Base-by-base conservation (phyloP, 257 asterid species). In the Solanum bulbocastanum region DNA sequence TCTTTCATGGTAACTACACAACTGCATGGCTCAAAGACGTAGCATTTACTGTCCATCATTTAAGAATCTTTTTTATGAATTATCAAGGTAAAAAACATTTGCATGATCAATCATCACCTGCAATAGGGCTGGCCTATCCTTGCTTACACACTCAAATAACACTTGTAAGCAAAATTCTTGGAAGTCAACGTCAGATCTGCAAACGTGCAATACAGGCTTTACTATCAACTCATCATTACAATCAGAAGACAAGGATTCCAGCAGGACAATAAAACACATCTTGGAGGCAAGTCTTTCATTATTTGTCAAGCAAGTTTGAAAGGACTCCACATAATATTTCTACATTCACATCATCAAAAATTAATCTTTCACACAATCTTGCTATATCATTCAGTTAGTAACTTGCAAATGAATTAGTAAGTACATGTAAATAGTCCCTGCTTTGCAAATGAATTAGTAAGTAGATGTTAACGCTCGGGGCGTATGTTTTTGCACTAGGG, bases 61-160 rank as follows among this genome's bases (percentile, higher is more conserved):
- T 27, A 81, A 81, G 66, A 30, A 25, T 42, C 6, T 11, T 18
- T 49, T 25, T 30, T 46, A 20, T 78, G 76, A 46, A 83, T 46
- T n/a, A 46, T 36, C 58, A 60, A 65, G 15, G 8, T 23, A 40
- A 84, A 74, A 52, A 66, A 85, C 12, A 71, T 37, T 18, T 68
- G 46, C 16, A 86, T 39, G 74, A 66, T 78, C 9, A 40, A 73
- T 23, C 62, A 84, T 83, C 91, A 93, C 99, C 99, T 97, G 99
- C 62, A 97, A 88, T 89, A 96, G 91, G 73, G 98, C 98, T 30
- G 98, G 98, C 90, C 98, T 93, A 90, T 97, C 99, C 93, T 97
- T 97, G 96, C 98, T 96, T 87, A 97, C 99, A 90, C 99, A 97
- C 92, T 96, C 99, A 39, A 95, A 97, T 84, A 97, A 90, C 32